Conservation (phyloP, 345 rosid genomes). For the Combretum micranthum region DNA sequence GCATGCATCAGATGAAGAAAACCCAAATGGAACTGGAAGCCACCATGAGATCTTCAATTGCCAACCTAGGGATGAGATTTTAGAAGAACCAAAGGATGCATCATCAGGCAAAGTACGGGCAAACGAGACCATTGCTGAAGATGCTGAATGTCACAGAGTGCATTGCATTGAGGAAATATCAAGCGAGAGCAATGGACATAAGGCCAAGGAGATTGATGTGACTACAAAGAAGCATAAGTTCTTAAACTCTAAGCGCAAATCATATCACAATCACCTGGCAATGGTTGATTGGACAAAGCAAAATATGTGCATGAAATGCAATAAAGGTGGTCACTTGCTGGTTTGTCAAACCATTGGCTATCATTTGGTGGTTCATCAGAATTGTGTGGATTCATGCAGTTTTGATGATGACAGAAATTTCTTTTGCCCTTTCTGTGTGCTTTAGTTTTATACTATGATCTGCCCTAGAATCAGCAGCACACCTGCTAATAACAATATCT, state of each 20-base stretch:
- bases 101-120: constrained; percentile 7
- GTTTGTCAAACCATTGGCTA: constrained; percentile 36
- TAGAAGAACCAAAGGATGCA: neutral
- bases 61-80: neutral
- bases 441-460: constrained; percentile 80
- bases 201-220: constrained; percentile 22
- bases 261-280: constrained; percentile 13
- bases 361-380: constrained; percentile 39
- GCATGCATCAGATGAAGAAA: neutral
- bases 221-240: constrained; percentile 27
- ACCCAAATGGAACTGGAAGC: neutral
- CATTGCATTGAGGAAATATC: constrained; percentile 19
- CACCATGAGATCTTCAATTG: neutral
- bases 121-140: constrained; percentile 4
- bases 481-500: constrained; percentile 79
- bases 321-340: constrained; percentile 35
- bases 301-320: constrained; percentile 47
- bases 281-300: constrained; percentile 22
- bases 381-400: constrained; percentile 34
- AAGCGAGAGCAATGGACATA: constrained; percentile 15
- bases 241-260: constrained; percentile 20
- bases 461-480: constrained; percentile 72
- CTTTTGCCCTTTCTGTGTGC: constrained; percentile 79
- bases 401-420: constrained; percentile 33
- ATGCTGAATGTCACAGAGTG: constrained; percentile 9